Evolutionary conservation across 139 green algal genomes (phyloP).

Genomic region (Tetraselmis striata): DNA sequence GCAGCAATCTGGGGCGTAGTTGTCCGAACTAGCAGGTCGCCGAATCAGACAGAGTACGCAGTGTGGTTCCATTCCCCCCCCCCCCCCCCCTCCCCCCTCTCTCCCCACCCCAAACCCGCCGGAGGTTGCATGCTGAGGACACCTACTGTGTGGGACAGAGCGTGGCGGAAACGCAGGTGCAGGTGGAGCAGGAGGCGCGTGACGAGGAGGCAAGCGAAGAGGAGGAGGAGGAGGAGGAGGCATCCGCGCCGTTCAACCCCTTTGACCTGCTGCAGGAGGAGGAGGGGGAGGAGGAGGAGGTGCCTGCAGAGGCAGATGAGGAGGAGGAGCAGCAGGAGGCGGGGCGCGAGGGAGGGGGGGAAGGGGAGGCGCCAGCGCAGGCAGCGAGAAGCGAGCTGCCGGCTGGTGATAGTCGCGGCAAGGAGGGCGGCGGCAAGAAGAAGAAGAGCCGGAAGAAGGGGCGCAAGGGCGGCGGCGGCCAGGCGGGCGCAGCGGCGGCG

Average conservation of each 20-base stretch:
- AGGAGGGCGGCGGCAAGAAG: too few relatives aligned
- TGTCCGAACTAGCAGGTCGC: too few relatives aligned
- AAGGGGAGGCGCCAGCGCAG: not conserved
- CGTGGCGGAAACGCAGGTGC: too few relatives aligned
- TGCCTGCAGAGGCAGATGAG: not conserved
- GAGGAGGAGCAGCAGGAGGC: not conserved
- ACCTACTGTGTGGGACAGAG: not conserved
- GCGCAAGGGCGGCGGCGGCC: slow-evolving; percentile 23
- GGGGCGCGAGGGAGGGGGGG: not conserved
- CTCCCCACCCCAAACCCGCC: not conserved
- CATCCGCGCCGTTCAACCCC: not conserved
- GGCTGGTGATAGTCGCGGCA: too few relatives aligned
- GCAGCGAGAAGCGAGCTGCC: too few relatives aligned
- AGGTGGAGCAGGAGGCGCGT: not conserved
- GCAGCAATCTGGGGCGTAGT: too few relatives aligned
- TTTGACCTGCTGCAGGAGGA: not conserved
- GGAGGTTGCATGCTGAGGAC: not conserved
- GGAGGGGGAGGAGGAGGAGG: not conserved
- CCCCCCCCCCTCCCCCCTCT: too few relatives aligned
- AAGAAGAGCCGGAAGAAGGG: slow-evolving; percentile 8
- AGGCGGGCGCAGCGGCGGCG: not conserved
- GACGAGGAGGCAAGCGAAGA: not conserved
- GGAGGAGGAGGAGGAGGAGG: not conserved
- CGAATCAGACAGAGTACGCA: too few relatives aligned
- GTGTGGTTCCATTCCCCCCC: not conserved